A percentile compares a stretch with the other conserved stretches of the same genome.
phyloP scores from a whole-genome alignment of 495 filamentous ascomycete genomes.

The Penicillium fimorum region DNA sequence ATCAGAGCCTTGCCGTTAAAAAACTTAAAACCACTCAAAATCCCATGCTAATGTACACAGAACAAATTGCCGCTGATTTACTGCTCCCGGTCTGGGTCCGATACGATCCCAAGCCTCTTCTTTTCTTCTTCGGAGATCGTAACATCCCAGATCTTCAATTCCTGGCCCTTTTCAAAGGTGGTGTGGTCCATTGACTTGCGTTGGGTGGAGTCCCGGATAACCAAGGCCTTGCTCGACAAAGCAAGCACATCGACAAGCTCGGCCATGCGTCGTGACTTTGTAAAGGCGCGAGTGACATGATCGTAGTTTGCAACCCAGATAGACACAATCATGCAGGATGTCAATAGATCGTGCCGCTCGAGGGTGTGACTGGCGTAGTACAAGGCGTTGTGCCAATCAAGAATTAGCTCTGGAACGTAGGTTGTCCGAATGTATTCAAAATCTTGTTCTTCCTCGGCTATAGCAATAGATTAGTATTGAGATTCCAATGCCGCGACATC shows the following conservation, averaged over 20 bases:
- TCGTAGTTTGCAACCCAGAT: constrained; percentile 61
- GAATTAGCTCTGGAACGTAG: constrained; percentile 77
- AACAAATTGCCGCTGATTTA: constrained; percentile 14
- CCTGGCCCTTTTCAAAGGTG: constrained; percentile 39
- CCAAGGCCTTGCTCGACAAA: constrained; percentile 67
- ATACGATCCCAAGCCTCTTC: constrained; percentile 4
- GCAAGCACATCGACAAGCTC: constrained; percentile 78
- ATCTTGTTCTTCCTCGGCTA: constrained; percentile 44
- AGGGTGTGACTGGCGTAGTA: constrained; percentile 65
- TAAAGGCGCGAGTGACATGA: constrained; percentile 64
- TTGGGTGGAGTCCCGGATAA: constrained; percentile 28
- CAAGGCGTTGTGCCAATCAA: constrained; percentile 74
- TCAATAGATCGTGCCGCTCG: constrained; percentile 57
- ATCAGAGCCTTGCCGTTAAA: constrained; percentile 5
- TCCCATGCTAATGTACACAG: constrained; percentile 29
- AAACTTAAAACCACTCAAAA: not conserved
- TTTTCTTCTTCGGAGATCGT: constrained; percentile 31
- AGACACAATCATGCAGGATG: constrained; percentile 77
- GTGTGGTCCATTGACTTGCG: constrained; percentile 44
- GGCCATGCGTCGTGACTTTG: constrained; percentile 64
- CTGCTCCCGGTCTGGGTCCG: not conserved
- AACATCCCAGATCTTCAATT: constrained; percentile 50
- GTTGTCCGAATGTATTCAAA: constrained; percentile 59
- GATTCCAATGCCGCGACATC: not conserved
- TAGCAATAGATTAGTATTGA: constrained; percentile 14